Conservation (phyloP, 139 green algal genomes). For the Coelastrella sp. region DNA sequence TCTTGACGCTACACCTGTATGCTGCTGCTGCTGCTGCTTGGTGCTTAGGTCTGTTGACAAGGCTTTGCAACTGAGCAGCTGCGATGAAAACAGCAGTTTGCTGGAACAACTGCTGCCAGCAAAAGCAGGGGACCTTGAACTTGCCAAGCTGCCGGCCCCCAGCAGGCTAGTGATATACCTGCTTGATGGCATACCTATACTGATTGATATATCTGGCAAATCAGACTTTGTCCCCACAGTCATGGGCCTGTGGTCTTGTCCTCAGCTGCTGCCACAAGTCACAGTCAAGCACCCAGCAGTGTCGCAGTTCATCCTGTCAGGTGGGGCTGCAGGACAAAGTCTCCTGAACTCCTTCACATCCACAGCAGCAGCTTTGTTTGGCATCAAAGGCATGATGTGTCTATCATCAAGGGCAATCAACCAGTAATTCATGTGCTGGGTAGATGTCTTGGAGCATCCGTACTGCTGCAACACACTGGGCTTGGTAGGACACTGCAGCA, state of each 20-base stretch:
- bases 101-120: constrained; percentile 64
- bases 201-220: constrained; percentile 66
- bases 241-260: constrained; percentile 66
- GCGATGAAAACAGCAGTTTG: not conserved
- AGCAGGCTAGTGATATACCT: constrained; percentile 59
- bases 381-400: no score
- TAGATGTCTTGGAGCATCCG: no score
- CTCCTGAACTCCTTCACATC: not conserved
- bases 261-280: constrained; percentile 63
- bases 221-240: constrained; percentile 67
- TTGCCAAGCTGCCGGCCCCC: constrained; percentile 62
- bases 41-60: constrained; percentile 54
- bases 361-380: no score
- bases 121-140: constrained; percentile 70
- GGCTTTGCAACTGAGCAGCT: constrained; percentile 15
- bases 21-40: no score
- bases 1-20: no score
- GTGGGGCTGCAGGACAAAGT: not conserved
- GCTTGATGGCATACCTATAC: constrained; percentile 54
- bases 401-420: no score
- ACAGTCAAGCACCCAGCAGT: constrained; percentile 70
- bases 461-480: no score
- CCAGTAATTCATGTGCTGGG: no score
- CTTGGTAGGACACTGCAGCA: no score
- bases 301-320: constrained; percentile 62